Percentiles rank a stretch among this genome's conserved stretches.
Evolutionary conservation across 495 filamentous ascomycete species (phyloP).

Genomic region (Aspergillus coremiiformis): DNA sequence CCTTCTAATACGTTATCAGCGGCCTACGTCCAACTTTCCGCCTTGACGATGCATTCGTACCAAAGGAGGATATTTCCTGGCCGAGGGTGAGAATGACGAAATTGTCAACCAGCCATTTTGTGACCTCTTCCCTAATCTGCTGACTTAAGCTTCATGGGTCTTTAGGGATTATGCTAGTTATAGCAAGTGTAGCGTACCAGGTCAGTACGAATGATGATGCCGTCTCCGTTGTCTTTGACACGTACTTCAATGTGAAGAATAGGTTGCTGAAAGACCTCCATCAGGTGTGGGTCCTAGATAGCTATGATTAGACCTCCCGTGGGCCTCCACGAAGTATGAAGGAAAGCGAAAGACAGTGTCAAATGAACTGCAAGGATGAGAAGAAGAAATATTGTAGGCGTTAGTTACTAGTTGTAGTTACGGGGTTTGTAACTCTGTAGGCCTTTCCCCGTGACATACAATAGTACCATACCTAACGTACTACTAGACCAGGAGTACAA

Average conservation of each 20-base stretch:
- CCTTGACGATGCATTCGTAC: constrained; percentile 1
- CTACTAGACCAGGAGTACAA: not conserved
- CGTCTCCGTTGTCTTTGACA: constrained; percentile 10
- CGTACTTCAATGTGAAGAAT: constrained; percentile 21
- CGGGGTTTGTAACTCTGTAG: too few relatives aligned
- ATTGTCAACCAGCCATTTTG: constrained; percentile 17
- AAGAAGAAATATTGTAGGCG: too few relatives aligned
- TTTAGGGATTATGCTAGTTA: not conserved
- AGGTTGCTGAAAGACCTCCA: constrained; percentile 9
- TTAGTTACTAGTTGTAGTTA: too few relatives aligned
- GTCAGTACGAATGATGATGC: constrained; percentile 17
- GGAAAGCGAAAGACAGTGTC: not conserved
- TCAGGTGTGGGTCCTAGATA: not conserved
- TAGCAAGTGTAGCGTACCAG: constrained; percentile 3
- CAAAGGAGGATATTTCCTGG: constrained; percentile 15
- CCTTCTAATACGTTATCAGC: constrained; percentile 7
- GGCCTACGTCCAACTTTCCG: not conserved
- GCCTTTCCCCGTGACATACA: not conserved
- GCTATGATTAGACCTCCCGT: not conserved
- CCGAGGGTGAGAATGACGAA: constrained; percentile 15
- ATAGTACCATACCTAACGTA: not conserved
- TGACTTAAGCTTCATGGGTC: not conserved
- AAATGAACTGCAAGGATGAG: too few relatives aligned
- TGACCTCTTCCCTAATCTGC: constrained; percentile 18
- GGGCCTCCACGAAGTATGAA: not conserved